A percentile compares a stretch with the other conserved stretches of the same genome.
Conservation (phyloP, 257 asterid species). For the Primulina eburnea region DNA sequence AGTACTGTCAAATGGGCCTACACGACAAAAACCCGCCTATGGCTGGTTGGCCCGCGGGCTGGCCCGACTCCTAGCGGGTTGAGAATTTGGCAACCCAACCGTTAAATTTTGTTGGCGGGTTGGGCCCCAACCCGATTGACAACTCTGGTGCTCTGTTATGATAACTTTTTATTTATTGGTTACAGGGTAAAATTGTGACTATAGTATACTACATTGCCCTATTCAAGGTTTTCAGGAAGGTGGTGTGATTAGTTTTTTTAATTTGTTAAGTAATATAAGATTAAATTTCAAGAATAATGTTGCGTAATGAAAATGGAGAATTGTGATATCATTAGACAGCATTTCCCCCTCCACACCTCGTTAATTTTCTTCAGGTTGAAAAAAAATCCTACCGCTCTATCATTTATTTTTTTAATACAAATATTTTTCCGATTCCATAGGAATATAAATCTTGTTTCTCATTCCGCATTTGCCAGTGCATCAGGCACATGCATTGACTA, state of each 20-base stretch:
- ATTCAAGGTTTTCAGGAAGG: background rate
- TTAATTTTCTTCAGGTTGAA: background rate
- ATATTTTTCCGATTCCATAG: background rate
- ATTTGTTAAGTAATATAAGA: background rate
- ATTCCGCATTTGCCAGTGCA: background rate
- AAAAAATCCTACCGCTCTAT: background rate
- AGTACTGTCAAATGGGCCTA: no score
- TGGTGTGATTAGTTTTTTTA: background rate
- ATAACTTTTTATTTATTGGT: no score
- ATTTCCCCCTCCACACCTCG: background rate
- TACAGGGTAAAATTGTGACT: background rate
- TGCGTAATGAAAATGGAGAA: background rate
- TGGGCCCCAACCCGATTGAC: no score
- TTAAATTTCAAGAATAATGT: background rate
- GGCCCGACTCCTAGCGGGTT: no score
- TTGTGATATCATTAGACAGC: background rate
- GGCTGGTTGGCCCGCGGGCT: no score
- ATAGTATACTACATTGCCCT: background rate
- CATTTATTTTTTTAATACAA: background rate
- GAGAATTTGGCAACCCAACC: no score
- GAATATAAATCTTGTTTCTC: background rate
- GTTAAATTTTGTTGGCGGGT: no score
- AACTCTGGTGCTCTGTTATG: background rate
- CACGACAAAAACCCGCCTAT: no score
- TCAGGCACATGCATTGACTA: background rate